phyloP scores from a whole-genome alignment of 169 alveolate genomes.

The Perkinsus marinus region DNA sequence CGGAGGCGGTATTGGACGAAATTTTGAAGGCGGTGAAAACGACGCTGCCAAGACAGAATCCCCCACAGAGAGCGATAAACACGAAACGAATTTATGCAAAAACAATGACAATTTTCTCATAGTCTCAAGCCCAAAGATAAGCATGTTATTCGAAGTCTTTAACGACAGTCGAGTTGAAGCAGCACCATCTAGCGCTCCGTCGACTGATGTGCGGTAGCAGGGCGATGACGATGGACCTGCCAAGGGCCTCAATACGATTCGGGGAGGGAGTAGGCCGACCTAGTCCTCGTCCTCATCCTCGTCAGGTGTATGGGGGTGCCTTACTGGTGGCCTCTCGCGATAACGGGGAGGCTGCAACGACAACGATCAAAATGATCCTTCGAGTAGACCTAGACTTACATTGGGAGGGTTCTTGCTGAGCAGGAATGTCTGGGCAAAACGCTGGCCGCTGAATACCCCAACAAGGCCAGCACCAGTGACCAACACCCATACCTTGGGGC shows the following conservation, averaged over 20 bases:
- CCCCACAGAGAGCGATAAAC: background rate
- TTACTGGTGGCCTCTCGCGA: background rate
- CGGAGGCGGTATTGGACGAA: background rate
- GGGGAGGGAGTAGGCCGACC: background rate
- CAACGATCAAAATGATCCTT: background rate
- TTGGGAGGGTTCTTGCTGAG: background rate
- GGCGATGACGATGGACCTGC: background rate
- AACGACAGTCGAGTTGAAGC: background rate
- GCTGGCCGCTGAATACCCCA: background rate
- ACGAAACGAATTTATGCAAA: background rate
- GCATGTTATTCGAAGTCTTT: background rate
- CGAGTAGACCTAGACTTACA: background rate
- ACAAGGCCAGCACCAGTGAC: background rate
- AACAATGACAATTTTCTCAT: background rate
- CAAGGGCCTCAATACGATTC: background rate
- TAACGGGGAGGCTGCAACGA: background rate
- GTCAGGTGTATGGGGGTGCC: background rate
- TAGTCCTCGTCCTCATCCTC: background rate
- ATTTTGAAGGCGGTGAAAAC: background rate
- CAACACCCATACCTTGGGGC: background rate
- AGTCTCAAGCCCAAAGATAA: background rate
- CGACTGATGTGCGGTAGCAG: background rate
- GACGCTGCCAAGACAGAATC: background rate
- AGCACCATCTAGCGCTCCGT: background rate
- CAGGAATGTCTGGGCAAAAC: background rate